A percentile compares a stretch with the other conserved stretches of the same genome.
These are phyloP conservation scores for Cetradonia linearis DNA, from an alignment of 495 filamentous ascomycete genomes.

Conservation along the genomic window DNA sequence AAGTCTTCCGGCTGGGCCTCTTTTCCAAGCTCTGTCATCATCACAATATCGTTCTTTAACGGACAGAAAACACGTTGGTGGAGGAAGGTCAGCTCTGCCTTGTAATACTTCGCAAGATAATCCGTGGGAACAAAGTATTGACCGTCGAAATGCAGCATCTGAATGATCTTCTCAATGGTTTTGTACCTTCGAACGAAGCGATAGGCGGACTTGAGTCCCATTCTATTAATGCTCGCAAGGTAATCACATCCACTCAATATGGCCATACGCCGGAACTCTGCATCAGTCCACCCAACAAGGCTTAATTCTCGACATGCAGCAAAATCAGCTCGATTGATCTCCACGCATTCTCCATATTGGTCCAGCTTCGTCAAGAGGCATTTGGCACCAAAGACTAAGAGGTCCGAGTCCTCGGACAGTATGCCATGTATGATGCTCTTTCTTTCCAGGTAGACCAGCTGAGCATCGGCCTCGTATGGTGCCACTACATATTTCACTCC, in stretches of 20 bases:
- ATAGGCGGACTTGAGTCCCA: constrained; percentile 92
- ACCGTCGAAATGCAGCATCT: constrained; percentile 76
- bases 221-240: constrained; percentile 64
- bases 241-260: constrained; percentile 99
- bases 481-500: constrained; percentile 84
- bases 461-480: constrained; percentile 95
- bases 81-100: constrained; percentile 85
- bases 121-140: constrained; percentile 65
- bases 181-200: constrained; percentile 82
- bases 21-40: constrained; percentile 52
- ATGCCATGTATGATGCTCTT: constrained; percentile 75
- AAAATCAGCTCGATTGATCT: constrained; percentile 82
- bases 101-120: constrained; percentile 67
- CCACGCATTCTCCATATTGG: constrained; percentile 82
- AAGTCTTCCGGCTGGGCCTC: constrained; percentile 54
- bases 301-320: constrained; percentile 78
- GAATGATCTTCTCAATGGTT: constrained; percentile 69
- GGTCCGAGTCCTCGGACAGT: constrained; percentile 92
- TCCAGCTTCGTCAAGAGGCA: constrained; percentile 88
- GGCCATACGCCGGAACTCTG: constrained; percentile 87
- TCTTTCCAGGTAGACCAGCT: constrained; percentile 86
- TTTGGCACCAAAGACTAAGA: constrained; percentile 89
- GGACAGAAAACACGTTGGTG: constrained; percentile 93
- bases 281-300: constrained; percentile 82
- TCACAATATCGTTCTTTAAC: constrained; percentile 53